phyloP scores from a whole-genome alignment of 371 early-diverging fungal genomes.

The Mucor piriformis region DNA sequence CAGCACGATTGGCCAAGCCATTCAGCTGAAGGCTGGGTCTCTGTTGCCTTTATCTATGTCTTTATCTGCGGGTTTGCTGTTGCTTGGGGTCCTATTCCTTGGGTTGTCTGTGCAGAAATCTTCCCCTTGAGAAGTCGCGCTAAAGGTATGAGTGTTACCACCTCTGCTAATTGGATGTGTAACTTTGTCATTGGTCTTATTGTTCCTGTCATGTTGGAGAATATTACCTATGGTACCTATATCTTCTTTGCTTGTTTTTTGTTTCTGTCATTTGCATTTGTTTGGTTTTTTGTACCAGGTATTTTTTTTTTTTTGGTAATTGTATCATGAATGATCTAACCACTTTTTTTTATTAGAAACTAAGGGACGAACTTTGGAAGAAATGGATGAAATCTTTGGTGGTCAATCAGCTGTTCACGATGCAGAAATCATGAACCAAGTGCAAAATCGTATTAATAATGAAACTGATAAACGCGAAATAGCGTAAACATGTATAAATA shows the following conservation, averaged over 20 bases:
- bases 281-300: conserved; percentile 40
- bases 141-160: conserved; percentile 84
- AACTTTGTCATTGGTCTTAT: conserved; percentile 73
- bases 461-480: background rate
- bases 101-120: conserved; percentile 91
- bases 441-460: conserved; percentile 19
- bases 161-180: conserved; percentile 89
- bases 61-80: conserved; percentile 74
- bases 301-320: background rate
- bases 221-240: conserved; percentile 63
- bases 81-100: conserved; percentile 70
- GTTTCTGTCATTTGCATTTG: conserved; percentile 35
- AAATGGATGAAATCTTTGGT: conserved; percentile 58
- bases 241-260: conserved; percentile 59
- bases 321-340: background rate
- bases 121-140: conserved; percentile 75
- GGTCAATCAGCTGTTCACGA: conserved; percentile 31
- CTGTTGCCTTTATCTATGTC: conserved; percentile 60
- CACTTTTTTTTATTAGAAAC: conserved; percentile 33
- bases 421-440: conserved; percentile 28
- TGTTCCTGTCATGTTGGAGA: conserved; percentile 62
- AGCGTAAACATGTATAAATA: conserved; percentile 4
- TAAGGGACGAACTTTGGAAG: conserved; percentile 51
- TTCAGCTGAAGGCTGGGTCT: conserved; percentile 40
- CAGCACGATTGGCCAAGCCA: conserved; percentile 43